Percentiles rank a stretch among this genome's conserved stretches.
These are phyloP conservation scores for Zygoascus flipseniorum DNA, from an alignment of 805 yeast genomes.

Conservation along the genomic window DNA sequence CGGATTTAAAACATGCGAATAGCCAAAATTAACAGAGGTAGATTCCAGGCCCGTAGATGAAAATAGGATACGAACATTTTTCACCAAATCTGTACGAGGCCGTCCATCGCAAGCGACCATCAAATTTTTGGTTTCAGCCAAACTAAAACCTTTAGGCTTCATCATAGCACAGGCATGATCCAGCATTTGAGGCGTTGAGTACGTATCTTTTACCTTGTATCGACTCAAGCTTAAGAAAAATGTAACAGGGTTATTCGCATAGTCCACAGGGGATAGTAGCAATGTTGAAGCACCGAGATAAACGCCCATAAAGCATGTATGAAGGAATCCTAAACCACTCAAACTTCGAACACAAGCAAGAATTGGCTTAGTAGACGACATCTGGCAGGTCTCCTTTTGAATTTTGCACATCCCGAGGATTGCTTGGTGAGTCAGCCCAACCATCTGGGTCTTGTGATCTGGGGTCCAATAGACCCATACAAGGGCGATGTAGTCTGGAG, in stretches of 20 bases:
- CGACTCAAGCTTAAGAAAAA: conserved; percentile 66
- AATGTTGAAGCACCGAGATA: conserved; percentile 83
- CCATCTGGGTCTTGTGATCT: conserved; percentile 59
- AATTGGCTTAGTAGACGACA: conserved; percentile 61
- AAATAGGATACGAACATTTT: conserved; percentile 52
- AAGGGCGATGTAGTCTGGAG: conserved; percentile 41
- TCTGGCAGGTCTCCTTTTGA: conserved; percentile 84
- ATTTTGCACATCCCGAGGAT: conserved; percentile 77
- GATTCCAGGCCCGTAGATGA: conserved; percentile 55
- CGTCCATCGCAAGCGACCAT: conserved; percentile 76
- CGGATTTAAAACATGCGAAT: conserved; percentile 73
- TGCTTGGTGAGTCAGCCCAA: conserved; percentile 47
- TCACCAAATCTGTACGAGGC: conserved; percentile 51
- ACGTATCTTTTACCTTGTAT: conserved; percentile 76
- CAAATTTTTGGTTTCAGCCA: conserved; percentile 64
- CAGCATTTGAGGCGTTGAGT: conserved; percentile 76
- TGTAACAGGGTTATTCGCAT: conserved; percentile 61
- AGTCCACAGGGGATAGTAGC: conserved; percentile 68
- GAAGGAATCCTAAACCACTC: conserved; percentile 79
- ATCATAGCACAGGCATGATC: conserved; percentile 56
- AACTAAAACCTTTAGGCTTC: conserved; percentile 52
- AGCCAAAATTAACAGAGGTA: conserved; percentile 67
- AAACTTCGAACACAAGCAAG: conserved; percentile 83
- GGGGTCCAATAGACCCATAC: conserved; percentile 66
- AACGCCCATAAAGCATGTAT: conserved; percentile 74